phyloP scores from a whole-genome alignment of 176 grass and related monocot genomes.

The Hyparrhenia diplandra region DNA sequence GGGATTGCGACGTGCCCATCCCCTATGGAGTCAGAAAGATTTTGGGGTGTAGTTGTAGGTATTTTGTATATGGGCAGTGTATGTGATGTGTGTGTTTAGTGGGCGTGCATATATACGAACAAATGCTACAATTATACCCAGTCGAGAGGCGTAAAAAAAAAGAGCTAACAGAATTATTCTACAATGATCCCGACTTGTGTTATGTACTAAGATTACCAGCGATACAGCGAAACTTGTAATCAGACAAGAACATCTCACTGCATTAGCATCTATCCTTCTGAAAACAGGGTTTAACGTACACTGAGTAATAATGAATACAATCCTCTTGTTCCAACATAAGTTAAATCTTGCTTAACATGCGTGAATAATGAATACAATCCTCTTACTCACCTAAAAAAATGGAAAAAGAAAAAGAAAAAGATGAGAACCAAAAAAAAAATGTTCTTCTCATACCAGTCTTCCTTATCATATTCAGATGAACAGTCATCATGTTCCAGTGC shows the following conservation, averaged over 20 bases:
- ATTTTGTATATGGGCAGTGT: too few relatives aligned
- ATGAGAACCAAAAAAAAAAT: neutral
- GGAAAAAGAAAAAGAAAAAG: neutral
- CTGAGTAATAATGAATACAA: neutral
- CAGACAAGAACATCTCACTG: neutral
- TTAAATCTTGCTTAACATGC: neutral
- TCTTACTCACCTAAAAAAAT: neutral
- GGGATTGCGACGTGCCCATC: too few relatives aligned
- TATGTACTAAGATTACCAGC: neutral
- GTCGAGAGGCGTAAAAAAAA: too few relatives aligned
- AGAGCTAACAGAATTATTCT: neutral
- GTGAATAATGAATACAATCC: neutral
- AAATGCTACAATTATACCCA: too few relatives aligned
- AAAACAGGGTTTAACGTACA: neutral
- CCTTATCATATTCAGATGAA: neutral
- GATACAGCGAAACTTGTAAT: neutral
- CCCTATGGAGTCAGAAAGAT: too few relatives aligned
- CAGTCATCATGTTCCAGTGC: neutral
- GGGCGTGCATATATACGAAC: too few relatives aligned
- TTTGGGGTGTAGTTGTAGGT: too few relatives aligned
- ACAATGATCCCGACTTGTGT: too few relatives aligned
- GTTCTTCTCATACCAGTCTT: neutral
- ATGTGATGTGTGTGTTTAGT: too few relatives aligned
- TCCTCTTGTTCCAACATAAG: neutral
- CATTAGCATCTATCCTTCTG: neutral